A percentile compares a stretch with the other conserved stretches of the same genome.
Conservation (phyloP, 305 asterid genomes). For the Ajuga reptans region DNA sequence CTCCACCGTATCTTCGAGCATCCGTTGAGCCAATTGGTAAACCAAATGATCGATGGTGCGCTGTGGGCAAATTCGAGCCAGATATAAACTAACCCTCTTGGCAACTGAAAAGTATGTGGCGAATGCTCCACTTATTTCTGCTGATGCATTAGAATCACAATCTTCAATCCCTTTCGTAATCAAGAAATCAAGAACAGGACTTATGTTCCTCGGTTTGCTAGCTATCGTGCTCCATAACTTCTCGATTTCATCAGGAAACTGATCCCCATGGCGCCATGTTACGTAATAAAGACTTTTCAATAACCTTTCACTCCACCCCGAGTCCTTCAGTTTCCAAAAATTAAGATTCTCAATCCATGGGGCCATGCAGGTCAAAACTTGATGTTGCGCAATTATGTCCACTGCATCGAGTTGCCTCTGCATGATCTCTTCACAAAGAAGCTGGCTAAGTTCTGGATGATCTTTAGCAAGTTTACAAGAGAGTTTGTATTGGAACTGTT, state of each 20-base stretch:
- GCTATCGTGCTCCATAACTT: constrained; percentile 99
- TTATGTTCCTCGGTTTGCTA: constrained; percentile 86
- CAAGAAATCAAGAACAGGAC: constrained; percentile 93
- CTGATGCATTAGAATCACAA: constrained; percentile 98
- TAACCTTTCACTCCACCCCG: constrained; percentile 96
- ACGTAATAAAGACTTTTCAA: constrained; percentile 92
- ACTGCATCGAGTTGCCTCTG: constrained; percentile 99
- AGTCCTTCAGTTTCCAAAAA: constrained; percentile 96
- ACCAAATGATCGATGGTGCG: constrained; percentile 98
- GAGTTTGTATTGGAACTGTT: constrained; percentile 96
- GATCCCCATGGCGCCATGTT: constrained; percentile 99
- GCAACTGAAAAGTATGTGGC: constrained; percentile 99
- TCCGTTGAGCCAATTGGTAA: constrained; percentile 94
- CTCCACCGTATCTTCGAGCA: constrained; percentile 94
- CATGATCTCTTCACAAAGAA: constrained; percentile 98
- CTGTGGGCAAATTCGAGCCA: constrained; percentile 97
- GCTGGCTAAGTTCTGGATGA: constrained; percentile 97
- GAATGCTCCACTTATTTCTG: constrained; percentile 99
- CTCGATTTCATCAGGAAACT: constrained; percentile 98
- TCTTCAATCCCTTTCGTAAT: constrained; percentile 98
- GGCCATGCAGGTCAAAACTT: constrained; percentile 99
- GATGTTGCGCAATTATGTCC: constrained; percentile 98
- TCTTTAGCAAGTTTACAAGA: constrained; percentile 99
- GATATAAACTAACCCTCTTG: constrained; percentile 85
- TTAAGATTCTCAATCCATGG: constrained; percentile 99